These are phyloP conservation scores for Cicer cuneatum DNA, from an alignment of 306 rosid genomes.

Conservation along the genomic window DNA sequence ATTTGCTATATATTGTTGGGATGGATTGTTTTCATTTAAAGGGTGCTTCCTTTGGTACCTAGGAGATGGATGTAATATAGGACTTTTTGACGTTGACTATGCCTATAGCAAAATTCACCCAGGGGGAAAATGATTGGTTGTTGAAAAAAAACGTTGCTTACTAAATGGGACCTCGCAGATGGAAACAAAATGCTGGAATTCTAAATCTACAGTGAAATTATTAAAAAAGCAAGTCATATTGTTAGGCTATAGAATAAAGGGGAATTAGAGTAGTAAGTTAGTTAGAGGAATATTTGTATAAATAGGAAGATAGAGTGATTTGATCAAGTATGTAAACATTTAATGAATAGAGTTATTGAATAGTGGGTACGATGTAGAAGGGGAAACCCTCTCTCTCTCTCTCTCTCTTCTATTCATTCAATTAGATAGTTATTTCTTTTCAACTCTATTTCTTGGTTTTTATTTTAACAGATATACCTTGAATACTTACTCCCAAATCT, in stretches of 20 bases:
- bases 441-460: neutral
- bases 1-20: neutral
- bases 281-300: neutral
- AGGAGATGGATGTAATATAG: conserved; percentile 7
- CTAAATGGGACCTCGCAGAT: neutral
- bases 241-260: neutral
- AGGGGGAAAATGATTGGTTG: conserved; percentile 1
- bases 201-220: conserved; percentile 23
- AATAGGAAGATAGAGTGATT: neutral
- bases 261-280: neutral
- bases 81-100: neutral
- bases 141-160: neutral
- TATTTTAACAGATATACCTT: conserved; percentile 13
- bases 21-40: neutral
- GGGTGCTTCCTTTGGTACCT: neutral
- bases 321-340: neutral
- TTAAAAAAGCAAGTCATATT: neutral
- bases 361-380: neutral
- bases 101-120: neutral
- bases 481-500: conserved; percentile 15
- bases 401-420: neutral
- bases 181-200: neutral
- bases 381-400: neutral
- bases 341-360: neutral
- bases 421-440: neutral